These are phyloP conservation scores for Hyphopichia homilentoma DNA, from an alignment of 805 yeast genomes.

Conservation along the genomic window DNA sequence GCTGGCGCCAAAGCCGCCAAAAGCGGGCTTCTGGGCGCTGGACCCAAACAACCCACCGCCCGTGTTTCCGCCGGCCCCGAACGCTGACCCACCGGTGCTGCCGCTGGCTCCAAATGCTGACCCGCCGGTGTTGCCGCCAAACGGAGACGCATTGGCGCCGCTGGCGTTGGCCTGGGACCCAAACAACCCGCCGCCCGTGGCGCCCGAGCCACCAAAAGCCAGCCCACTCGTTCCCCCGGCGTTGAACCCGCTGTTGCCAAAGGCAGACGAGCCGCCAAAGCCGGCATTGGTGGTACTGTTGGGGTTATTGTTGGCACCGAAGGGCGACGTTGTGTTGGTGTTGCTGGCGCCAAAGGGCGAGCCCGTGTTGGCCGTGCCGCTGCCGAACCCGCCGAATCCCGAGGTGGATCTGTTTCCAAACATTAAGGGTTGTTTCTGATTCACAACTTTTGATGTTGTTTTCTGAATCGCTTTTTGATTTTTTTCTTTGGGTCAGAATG, in stretches of 20 bases:
- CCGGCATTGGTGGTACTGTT: slow-evolving; percentile 20
- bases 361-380: slow-evolving; percentile 16
- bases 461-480: neutral
- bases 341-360: slow-evolving; percentile 35
- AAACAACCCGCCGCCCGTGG: slow-evolving; percentile 12
- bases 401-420: slow-evolving; percentile 46
- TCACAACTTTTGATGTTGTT: neutral
- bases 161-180: slow-evolving; percentile 8
- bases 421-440: slow-evolving; percentile 25
- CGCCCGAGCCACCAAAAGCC: slow-evolving; percentile 21
- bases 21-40: slow-evolving; percentile 4
- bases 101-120: slow-evolving; percentile 18
- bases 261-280: slow-evolving; percentile 15
- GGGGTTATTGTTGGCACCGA: slow-evolving; percentile 15
- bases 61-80: slow-evolving; percentile 1
- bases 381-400: slow-evolving; percentile 26
- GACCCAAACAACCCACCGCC: slow-evolving; percentile 15
- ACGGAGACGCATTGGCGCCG: slow-evolving; percentile 33
- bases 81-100: neutral
- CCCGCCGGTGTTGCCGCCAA: slow-evolving; percentile 23
- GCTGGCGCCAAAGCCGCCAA: slow-evolving; percentile 16
- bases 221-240: slow-evolving; percentile 26
- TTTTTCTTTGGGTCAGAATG: no score
- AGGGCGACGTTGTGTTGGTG: slow-evolving; percentile 20
- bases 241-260: slow-evolving; percentile 1